Evolutionary conservation across 2,329 filamentous ascomycete genomes (phyloP).

Genomic region (Calonectria honghensis): DNA sequence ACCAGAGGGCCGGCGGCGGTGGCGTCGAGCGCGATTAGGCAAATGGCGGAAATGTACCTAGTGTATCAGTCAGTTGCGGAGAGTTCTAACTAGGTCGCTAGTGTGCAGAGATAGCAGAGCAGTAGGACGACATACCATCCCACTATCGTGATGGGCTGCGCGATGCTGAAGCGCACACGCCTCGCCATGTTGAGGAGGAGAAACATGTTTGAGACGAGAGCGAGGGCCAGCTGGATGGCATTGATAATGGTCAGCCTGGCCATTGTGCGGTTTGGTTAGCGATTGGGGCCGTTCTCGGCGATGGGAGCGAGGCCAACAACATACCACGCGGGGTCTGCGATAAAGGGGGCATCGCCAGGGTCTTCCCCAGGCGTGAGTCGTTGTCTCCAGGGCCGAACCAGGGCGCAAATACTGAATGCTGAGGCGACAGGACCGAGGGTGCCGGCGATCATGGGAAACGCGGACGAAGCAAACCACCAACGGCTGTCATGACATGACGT

Average conservation of each 20-base stretch:
- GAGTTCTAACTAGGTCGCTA: background rate
- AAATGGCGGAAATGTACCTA: slow-evolving; percentile 75
- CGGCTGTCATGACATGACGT: slow-evolving; percentile 62
- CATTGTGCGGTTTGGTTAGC: slow-evolving; percentile 3
- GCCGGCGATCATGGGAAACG: slow-evolving; percentile 86
- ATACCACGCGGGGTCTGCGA: slow-evolving; percentile 83
- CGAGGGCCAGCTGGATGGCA: slow-evolving; percentile 83
- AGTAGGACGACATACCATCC: slow-evolving; percentile 76
- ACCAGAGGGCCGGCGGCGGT: slow-evolving; percentile 78
- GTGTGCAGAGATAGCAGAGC: background rate
- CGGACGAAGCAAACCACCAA: slow-evolving; percentile 79
- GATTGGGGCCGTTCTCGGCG: background rate
- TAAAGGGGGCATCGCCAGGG: slow-evolving; percentile 69
- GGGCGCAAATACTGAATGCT: slow-evolving; percentile 88
- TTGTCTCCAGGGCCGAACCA: slow-evolving; percentile 88
- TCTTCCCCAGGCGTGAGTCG: slow-evolving; percentile 68
- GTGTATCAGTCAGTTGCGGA: background rate
- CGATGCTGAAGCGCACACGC: slow-evolving; percentile 85
- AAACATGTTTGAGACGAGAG: slow-evolving; percentile 86
- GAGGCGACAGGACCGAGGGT: slow-evolving; percentile 91
- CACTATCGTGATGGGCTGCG: slow-evolving; percentile 87
- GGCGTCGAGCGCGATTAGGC: slow-evolving; percentile 79
- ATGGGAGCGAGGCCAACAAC: slow-evolving; percentile 3
- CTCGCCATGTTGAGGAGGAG: slow-evolving; percentile 91
- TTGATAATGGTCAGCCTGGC: slow-evolving; percentile 83